Evolutionary conservation across 257 asterid genomes (phyloP).

Genomic region (Solanum clarkiae): DNA sequence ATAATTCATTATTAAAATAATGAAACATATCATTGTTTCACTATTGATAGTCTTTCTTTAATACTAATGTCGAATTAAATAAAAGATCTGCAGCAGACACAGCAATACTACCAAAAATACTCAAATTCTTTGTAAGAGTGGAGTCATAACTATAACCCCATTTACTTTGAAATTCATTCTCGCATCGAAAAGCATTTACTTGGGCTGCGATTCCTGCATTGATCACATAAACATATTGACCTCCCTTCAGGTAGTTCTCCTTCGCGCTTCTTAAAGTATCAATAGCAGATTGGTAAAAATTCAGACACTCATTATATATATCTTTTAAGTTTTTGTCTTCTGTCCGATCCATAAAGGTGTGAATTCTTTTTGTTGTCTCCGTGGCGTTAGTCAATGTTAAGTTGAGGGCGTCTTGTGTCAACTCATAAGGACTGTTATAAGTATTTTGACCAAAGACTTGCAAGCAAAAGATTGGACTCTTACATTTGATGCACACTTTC

Average conservation of each 20-base stretch:
- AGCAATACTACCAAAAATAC: background rate
- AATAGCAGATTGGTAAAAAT: background rate
- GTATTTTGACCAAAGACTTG: background rate
- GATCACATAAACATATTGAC: background rate
- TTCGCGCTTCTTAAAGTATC: background rate
- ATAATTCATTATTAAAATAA: background rate
- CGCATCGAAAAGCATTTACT: background rate
- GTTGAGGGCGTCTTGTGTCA: background rate
- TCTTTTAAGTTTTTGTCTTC: background rate
- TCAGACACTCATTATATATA: background rate
- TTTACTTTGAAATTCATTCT: background rate
- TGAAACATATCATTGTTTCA: background rate
- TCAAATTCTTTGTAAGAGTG: background rate
- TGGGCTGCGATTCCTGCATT: background rate
- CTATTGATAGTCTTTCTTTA: background rate
- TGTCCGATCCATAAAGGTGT: background rate
- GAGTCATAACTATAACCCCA: background rate
- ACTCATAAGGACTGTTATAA: background rate
- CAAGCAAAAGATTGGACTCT: background rate
- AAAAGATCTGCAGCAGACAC: background rate
- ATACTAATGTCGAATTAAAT: background rate
- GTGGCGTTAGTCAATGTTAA: background rate
- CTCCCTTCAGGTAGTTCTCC: background rate
- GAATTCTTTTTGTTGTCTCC: background rate
- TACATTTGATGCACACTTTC: background rate